Evolutionary conservation across 768 basidiomycete genomes (phyloP), one percentile per base, ranked within the genome.

Genomic region (Dioszegia aurantiaca): DNA sequence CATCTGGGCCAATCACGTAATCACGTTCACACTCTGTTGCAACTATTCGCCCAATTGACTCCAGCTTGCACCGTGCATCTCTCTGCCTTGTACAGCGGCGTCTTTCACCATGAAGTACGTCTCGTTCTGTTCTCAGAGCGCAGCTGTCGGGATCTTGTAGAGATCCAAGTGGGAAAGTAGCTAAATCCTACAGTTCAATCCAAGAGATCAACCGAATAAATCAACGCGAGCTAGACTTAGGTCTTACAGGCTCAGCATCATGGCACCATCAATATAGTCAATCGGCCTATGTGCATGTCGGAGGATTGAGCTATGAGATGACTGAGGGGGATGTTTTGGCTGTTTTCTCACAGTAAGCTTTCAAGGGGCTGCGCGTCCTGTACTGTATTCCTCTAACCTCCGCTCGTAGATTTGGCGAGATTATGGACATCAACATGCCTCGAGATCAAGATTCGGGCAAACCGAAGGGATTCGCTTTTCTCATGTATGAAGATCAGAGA

Each of bases 231-330:
- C 83, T 98, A 5, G 86, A 88, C 27, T 80, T 92, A 10, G 90
- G 88, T 3, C 73, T 81, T 24, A 81, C 51, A 85, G 60, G 46
- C 83, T 63, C 84, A 82, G 74, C 74, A 9, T 75, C 73, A 46
- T 99, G 94, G 94, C 94, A 98, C 68, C 91, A 97, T 69, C 89
- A 97, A 69, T 97, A 94, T 80, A 93, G 88, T 78, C 93, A 97
- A 77, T 95, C 92, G 44, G 95, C 95, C 16, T 95, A 98, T 77
- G 81, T 99, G 65, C 95, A 91, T 75, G 81, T 90, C 56, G 93
- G 95, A 41, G 93, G 94, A 19, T 82, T 99, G 28, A 82, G 87
- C 62, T 84, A 81, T 67, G 91, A 92, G 64, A 80, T 98, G 46
- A 95, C 95, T 2, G 95, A 99, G 78, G 95, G 95, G 56, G 95